A percentile compares a stretch with the other conserved stretches of the same genome.
Conservation (phyloP, 108 stramenopile species). For the Pseudonitzschia delicatissima region DNA sequence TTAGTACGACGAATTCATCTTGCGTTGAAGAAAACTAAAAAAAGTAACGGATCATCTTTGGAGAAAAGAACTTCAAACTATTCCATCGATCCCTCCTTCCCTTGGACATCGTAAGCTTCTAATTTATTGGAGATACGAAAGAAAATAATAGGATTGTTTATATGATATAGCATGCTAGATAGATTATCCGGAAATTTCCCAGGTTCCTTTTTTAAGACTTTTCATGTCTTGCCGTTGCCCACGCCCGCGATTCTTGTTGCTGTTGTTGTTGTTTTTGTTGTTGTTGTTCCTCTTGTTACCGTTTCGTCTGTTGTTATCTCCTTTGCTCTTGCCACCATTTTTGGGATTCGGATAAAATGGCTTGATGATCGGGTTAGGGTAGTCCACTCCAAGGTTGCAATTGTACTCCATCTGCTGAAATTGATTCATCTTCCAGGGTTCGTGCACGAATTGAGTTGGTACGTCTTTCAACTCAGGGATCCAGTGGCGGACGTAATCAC, state of each 20-base stretch:
- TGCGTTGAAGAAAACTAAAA: too few species aligned
- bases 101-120: too few species aligned
- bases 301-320: conserved; percentile 26
- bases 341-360: conserved; percentile 46
- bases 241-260: conserved; percentile 59
- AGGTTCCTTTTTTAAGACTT: conserved; percentile 58
- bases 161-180: background rate
- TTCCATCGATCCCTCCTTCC: too few species aligned
- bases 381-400: conserved; percentile 72
- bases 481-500: conserved; percentile 95
- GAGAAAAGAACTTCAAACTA: too few species aligned
- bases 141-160: too few species aligned
- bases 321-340: conserved; percentile 33
- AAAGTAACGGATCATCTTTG: too few species aligned
- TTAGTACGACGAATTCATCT: too few species aligned
- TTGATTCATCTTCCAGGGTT: conserved; percentile 89
- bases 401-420: conserved; percentile 71
- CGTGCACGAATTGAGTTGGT: conserved; percentile 71
- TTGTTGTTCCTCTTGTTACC: conserved; percentile 4
- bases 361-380: conserved; percentile 74
- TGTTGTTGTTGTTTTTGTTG: too few species aligned
- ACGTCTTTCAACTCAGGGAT: conserved; percentile 86
- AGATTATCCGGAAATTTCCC: conserved; percentile 13
- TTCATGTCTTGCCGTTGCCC: conserved; percentile 83
- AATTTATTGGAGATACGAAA: too few species aligned